phyloP scores from a whole-genome alignment of 208 protist genomes.

The Acanthamoeba divionensis region DNA sequence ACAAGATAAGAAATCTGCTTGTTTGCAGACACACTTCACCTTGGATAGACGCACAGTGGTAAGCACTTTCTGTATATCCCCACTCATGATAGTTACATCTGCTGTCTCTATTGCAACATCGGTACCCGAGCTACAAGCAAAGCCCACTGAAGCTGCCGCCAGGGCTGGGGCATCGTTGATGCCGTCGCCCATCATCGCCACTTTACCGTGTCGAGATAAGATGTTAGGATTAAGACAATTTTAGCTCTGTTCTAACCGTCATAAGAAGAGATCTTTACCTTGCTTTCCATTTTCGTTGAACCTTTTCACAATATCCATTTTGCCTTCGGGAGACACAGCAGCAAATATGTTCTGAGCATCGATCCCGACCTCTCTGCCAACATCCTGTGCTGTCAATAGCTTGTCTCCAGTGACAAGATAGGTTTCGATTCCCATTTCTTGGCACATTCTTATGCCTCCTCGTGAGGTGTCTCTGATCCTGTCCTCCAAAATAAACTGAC shows the following conservation, averaged over 20 bases:
- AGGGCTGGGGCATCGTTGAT: constrained; percentile 85
- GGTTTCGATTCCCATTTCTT: constrained; percentile 58
- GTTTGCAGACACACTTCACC: not conserved
- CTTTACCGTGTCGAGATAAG: not conserved
- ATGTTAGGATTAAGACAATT: constrained; percentile 81
- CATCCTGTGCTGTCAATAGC: not conserved
- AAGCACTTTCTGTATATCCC: constrained; percentile 76
- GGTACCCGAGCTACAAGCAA: constrained; percentile 85
- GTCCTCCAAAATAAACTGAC: no score
- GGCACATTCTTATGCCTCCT: no score
- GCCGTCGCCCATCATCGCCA: constrained; percentile 86
- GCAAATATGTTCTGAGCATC: no score
- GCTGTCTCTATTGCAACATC: constrained; percentile 84
- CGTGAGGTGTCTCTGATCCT: no score
- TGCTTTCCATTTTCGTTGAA: constrained; percentile 5
- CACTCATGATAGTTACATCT: constrained; percentile 80
- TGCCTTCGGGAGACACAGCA: no score
- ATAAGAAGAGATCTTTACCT: not conserved
- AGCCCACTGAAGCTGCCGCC: constrained; percentile 82
- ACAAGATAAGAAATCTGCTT: no score
- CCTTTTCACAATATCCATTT: constrained; percentile 47
- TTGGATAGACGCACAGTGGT: constrained; percentile 74
- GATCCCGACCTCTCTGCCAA: constrained; percentile 6
- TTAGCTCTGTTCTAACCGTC: not conserved
- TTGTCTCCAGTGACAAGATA: constrained; percentile 71